Evolutionary conservation across 2,329 filamentous ascomycete species (phyloP), one percentile per base, ranked within the genome.

Genomic region (Penicillium italicum): DNA sequence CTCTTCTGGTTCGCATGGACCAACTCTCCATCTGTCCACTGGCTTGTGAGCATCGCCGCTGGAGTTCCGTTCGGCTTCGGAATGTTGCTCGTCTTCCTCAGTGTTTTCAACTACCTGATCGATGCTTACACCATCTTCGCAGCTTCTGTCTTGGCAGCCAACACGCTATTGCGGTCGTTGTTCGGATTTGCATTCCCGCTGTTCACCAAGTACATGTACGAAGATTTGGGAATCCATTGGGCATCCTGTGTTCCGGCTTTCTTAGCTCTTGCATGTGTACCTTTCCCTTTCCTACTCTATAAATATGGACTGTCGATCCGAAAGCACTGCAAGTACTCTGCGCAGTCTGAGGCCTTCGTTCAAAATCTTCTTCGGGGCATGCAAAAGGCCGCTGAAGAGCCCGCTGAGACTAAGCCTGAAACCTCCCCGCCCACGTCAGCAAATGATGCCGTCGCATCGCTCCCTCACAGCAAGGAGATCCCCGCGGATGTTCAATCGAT

Each of bases 1-100:
- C 72, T 85, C 5, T 83, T 85, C 68, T 83, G 81, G 81, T 82
- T 85, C 55, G 82, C 81, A 0, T 85, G 82, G 82, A 83, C 82
- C 1, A 80, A 82, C 48, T 79, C 74, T 53, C 74, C 69, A 55
- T 66, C 66, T 2, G 61, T 75, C 33, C 73, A 75, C 58, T 76
- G 72, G 72, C 71, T 75, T 51, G 72, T 65, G 14, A 66, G 66
- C 53, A 67, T 76, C 43, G 67, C 71, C 10, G 72, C 68, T 4
- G 68, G 66, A 26, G 74, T 67, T 6, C 69, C 73, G 2, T 75
- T 77, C 46, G 75, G 75, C 0, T 76, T 77, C 46, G 75, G 75
- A 14, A 71, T 76, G 64, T 70, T 77, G 4, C 56, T 76, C 20
- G 68, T 76, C 20, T 76, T 75, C 66, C 65, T 77, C 20, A 67